Percentiles rank a stretch among this genome's conserved stretches.
Conservation (phyloP, 2,329 filamentous ascomycete species). For the Diplodia scrobiculata region DNA sequence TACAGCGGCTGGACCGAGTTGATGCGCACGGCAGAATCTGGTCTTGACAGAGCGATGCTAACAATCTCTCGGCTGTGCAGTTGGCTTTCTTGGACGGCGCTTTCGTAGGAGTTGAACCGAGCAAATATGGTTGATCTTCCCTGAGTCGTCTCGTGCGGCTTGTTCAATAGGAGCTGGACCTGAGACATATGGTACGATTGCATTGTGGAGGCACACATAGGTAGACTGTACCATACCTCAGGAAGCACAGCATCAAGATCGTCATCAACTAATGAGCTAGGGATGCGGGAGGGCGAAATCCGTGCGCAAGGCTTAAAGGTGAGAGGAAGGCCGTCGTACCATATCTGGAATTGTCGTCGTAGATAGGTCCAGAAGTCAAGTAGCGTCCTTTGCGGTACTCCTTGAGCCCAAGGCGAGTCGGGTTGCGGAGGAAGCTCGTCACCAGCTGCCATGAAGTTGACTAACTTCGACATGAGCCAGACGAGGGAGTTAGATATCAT, state of each 20-base stretch:
- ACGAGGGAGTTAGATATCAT: constrained; percentile 65
- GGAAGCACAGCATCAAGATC: constrained; percentile 49
- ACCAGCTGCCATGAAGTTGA: constrained; percentile 64
- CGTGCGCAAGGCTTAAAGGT: constrained; percentile 62
- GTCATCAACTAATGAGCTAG: constrained; percentile 34
- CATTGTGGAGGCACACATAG: constrained; percentile 67
- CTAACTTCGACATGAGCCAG: constrained; percentile 67
- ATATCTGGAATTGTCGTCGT: constrained; percentile 59
- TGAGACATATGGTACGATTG: constrained; percentile 67
- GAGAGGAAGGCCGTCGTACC: constrained; percentile 61
- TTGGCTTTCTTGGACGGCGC: constrained; percentile 58
- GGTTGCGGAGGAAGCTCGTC: constrained; percentile 52
- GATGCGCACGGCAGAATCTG: constrained; percentile 60
- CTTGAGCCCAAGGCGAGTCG: constrained; percentile 46
- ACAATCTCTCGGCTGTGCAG: constrained; percentile 64
- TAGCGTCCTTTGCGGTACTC: constrained; percentile 53
- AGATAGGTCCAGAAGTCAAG: constrained; percentile 59
- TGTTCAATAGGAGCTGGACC: constrained; percentile 63
- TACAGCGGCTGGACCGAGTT: constrained; percentile 63
- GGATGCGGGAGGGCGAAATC: constrained; percentile 44
- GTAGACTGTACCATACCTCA: constrained; percentile 65
- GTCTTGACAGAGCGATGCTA: constrained; percentile 60
- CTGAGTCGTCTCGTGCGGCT: constrained; percentile 58
- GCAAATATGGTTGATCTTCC: constrained; percentile 56
- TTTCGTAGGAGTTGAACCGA: constrained; percentile 59